Base-by-base conservation (phyloP, 2,329 filamentous ascomycete species). In the Epichloe scottii region DNA sequence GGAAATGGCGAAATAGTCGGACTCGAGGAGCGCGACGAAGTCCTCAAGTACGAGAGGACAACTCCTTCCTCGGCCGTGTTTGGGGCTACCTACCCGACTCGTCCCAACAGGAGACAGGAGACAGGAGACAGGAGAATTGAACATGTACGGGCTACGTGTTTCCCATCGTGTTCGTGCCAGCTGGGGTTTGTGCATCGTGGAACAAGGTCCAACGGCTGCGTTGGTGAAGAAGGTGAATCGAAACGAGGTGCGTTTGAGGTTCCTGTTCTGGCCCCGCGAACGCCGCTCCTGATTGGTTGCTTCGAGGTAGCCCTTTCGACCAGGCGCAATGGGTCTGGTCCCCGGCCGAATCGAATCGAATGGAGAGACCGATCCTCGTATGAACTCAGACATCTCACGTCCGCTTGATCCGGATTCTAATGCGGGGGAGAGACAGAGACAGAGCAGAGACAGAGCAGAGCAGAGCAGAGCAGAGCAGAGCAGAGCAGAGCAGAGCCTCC, bases 191-290 rank as follows among this genome's bases (percentile, higher is more conserved):
- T 19, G 43, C n/a, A 46, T 34, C n/a, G 4, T 34, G 21, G 35
- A 39, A 39, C 15, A 37, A 30, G 37, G 46, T 4, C 12, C 21
- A 7, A 38, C 26, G 21, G 42, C 35, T 39, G 40, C 15, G 23
- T 12, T 34, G 51, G 47, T 49, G 35, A 42, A 39, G 23, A 51
- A 46, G 43, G 8, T 15, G 33, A 23, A 23, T 40, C 51, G 51
- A 52, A 49, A 52, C 51, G n/a, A 38, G 35, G 26, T 37, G 42
- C 48, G 51, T 52, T 52, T 52, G 51, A 49, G 44, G 21, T 23
- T 19, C n/a, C n/a, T n/a, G 50, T 14, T 14, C 8, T 41, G 48
- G 21, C 14, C 19, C 19, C 23, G 26, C 14, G 5, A 21, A 5
- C n/a, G 12, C 5, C 8, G n/a, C 26, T 40, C n/a, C 21, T 35